Evolutionary conservation across 139 green algal species (phyloP).

Genomic region (Chlamydomonas sphaeroides): DNA sequence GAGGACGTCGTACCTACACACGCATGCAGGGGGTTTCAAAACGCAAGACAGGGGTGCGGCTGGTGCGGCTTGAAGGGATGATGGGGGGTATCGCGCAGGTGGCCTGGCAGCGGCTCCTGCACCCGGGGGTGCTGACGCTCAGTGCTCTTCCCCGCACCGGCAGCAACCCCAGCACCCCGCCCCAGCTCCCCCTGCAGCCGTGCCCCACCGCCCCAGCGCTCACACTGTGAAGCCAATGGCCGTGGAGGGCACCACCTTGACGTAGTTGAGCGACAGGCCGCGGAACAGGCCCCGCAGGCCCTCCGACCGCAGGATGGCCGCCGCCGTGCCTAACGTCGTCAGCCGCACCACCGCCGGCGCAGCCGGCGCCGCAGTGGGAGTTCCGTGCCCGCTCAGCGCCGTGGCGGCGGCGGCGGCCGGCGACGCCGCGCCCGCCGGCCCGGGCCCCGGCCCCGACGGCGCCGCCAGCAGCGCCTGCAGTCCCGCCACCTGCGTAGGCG

Average conservation of each 20-base stretch:
- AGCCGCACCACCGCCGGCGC: no score
- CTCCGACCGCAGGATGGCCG: constrained; percentile 32
- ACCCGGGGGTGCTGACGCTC: no score
- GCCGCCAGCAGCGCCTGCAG: neutral
- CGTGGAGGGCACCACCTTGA: constrained; percentile 94
- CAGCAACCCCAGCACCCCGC: no score
- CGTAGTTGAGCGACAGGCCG: constrained; percentile 92
- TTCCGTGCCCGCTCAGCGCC: no score
- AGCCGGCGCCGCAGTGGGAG: no score
- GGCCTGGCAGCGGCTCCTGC: no score
- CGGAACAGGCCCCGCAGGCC: constrained; percentile 53
- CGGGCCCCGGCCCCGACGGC: neutral
- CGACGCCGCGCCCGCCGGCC: neutral
- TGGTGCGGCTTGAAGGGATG: no score
- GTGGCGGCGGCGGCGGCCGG: neutral
- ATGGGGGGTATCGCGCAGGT: no score
- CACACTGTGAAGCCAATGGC: constrained; percentile 92
- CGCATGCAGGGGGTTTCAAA: no score
- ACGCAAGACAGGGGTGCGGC: no score
- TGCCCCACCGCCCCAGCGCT: constrained; percentile 79
- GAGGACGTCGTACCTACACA: neutral
- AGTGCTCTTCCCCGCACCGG: no score
- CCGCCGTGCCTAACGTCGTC: constrained; percentile 24
- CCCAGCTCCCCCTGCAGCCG: constrained; percentile 64
- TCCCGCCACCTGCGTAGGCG: neutral